Evolutionary conservation across 208 protist species (phyloP).

Genomic region (Eutreptiella sp.): DNA sequence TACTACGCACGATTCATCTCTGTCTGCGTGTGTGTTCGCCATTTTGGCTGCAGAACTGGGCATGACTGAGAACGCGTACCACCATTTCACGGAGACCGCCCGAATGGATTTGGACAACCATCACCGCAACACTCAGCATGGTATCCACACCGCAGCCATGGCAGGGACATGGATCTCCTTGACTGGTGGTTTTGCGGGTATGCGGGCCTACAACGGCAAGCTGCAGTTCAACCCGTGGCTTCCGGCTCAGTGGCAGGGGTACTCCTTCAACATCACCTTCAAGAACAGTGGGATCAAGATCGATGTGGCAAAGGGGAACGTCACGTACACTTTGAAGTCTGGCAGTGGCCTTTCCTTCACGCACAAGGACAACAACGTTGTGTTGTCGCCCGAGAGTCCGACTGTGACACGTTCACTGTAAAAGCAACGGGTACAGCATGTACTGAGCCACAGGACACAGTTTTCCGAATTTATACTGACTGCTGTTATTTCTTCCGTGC

Average conservation of each 20-base stretch:
- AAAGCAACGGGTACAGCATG: too few relatives aligned
- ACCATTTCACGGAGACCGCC: slow-evolving; percentile 46
- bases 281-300: too few relatives aligned
- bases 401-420: too few relatives aligned
- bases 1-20: slow-evolving; percentile 63
- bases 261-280: slow-evolving; percentile 60
- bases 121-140: slow-evolving; percentile 55
- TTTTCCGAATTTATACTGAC: too few relatives aligned
- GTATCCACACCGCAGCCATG: slow-evolving; percentile 59
- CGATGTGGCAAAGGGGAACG: too few relatives aligned
- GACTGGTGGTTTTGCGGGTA: slow-evolving; percentile 62
- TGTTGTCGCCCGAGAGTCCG: too few relatives aligned
- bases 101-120: slow-evolving; percentile 67
- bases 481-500: too few relatives aligned
- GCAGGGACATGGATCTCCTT: slow-evolving; percentile 71
- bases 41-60: slow-evolving; percentile 56
- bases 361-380: too few relatives aligned
- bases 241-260: slow-evolving; percentile 62
- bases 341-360: too few relatives aligned
- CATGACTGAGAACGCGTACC: slow-evolving; percentile 54
- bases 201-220: slow-evolving; percentile 57
- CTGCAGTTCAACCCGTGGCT: slow-evolving; percentile 71
- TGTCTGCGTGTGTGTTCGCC: slow-evolving; percentile 60
- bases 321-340: too few relatives aligned
- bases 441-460: too few relatives aligned